Evolutionary conservation across 805 yeast species (phyloP), one percentile per base, ranked within the genome.

Genomic region (Candida andamanensis): DNA sequence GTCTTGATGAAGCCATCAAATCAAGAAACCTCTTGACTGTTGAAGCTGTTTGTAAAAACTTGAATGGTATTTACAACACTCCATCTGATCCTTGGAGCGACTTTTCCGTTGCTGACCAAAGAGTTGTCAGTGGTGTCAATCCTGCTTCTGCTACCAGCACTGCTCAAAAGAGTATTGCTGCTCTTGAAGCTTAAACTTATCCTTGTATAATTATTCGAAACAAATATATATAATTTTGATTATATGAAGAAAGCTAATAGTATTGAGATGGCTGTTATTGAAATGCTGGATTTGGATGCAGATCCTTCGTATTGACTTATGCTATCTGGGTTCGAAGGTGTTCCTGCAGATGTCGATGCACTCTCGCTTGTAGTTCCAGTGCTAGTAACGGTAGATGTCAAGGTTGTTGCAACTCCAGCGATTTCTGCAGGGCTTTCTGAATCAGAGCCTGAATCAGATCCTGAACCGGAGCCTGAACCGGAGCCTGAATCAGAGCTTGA

Each of bases 91-190:
- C 78, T 22, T 76, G 71, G 63, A 78, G 52, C 24, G 72, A 65
- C 26, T 74, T 58, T 44, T 49, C 71, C 12, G 60, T 75, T 26
- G 56, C 58, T 17, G 85, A 79, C 47, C 80, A 79, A 17, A 70
- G 70, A 45, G 32, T 79, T 25, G 74, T 78, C 24, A 71, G 82
- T n/a, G 85, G 85, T 28, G 73, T 69, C 15, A 79, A 79, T 57
- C 85, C 85, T 15, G 74, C 72, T 13, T 66, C 76, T 27, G 79
- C 80, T 9, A 36, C 46, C 9, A 60, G 67, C 5, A 67, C 76
- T 26, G 80, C 80, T 23, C 51, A 49, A 32, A 17, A 22, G 5
- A 30, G 32, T 11, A 28, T 33, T 22, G 17, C 7, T n/a, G 32
- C 28, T 13, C 8, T 27, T 29, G 6, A 12, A 7, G 29, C 29